Evolutionary conservation across 202 grass and related monocot species (phyloP), one percentile per base, ranked within the genome.

Genomic region (Sporobolus alterniflorus): DNA sequence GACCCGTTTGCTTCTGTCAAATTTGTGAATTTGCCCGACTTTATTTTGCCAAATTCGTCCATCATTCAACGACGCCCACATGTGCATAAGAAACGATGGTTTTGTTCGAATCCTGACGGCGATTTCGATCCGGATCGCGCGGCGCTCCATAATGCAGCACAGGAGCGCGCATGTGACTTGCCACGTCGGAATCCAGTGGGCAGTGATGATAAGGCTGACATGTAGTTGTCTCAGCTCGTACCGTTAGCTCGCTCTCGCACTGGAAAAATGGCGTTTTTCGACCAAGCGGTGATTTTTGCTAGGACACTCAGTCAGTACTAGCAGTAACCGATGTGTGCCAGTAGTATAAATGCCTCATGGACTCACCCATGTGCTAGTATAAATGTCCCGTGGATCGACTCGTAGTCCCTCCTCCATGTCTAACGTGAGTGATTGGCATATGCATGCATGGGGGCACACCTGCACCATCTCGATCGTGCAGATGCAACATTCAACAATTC

Each of bases 1-100:
- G 69, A 63, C 21, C 66, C 40, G 30, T 76, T 89, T 85, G 76
- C 82, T 85, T 80, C 34, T 76, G 82, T 89, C 81, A 89, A 71
- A 89, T 68, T 57, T 61, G 66, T 78, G 73, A 50, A 82, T 89
- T 66, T 80, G 64, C 65, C 33, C 3, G 86, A 78, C 68, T 18
- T 29, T 54, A 64, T 31, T 47, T 41, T 11, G 25, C 25, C 3
- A 2, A 60, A 28, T 47, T 13, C 46, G 14, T 29, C 26, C 12
- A 30, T 3, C 55, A 3, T 24, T 18, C 25, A 28, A 59, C 55
- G 11, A 14, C 10, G n/a, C 24, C 49, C 18, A 1, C 73, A 46
- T 76, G 43, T 26, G 61, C 48, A 1, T 4, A 8, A 3, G 32
- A 39, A 39, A 39, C 12, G 14, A 52, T 36, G 62, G 12, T 68